These are phyloP conservation scores for Mortierella sp. DNA, from an alignment of 371 early-diverging fungal genomes.

Conservation along the genomic window DNA sequence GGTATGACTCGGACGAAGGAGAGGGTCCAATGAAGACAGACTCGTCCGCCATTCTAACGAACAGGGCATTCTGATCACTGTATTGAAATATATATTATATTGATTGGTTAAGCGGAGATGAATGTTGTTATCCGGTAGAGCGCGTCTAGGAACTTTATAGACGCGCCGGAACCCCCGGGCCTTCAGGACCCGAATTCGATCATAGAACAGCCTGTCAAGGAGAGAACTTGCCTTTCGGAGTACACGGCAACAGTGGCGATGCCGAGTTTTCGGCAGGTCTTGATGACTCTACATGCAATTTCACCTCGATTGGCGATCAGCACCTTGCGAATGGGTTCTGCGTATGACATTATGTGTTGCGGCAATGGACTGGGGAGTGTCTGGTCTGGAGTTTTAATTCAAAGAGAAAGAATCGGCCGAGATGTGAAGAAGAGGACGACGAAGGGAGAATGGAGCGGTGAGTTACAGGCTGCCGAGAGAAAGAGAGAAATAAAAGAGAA, in stretches of 20 bases:
- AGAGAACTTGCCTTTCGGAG: constrained; percentile 59
- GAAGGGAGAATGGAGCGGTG: not conserved
- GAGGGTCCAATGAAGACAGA: constrained; percentile 80
- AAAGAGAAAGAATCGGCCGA: not conserved
- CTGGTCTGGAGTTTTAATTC: constrained; percentile 8
- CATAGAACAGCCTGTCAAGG: no score
- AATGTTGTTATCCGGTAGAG: not conserved
- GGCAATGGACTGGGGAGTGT: not conserved
- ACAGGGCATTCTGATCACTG: constrained; percentile 85
- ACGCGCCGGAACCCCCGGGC: no score
- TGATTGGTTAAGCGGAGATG: not conserved
- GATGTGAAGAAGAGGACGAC: not conserved
- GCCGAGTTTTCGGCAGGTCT: constrained; percentile 68
- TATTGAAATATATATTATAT: constrained; percentile 41
- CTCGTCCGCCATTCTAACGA: constrained; percentile 88
- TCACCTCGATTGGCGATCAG: constrained; percentile 89
- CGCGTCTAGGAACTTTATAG: no score
- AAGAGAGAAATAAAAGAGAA: constrained; percentile 3
- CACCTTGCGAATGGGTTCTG: constrained; percentile 76
- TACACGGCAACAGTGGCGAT: constrained; percentile 85
- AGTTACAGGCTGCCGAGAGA: not conserved
- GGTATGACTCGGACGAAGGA: constrained; percentile 77
- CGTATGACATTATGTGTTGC: constrained; percentile 24
- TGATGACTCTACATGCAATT: constrained; percentile 82
- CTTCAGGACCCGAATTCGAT: no score